Evolutionary conservation across 768 basidiomycete species (phyloP).

Genomic region (Pholiota conissans): DNA sequence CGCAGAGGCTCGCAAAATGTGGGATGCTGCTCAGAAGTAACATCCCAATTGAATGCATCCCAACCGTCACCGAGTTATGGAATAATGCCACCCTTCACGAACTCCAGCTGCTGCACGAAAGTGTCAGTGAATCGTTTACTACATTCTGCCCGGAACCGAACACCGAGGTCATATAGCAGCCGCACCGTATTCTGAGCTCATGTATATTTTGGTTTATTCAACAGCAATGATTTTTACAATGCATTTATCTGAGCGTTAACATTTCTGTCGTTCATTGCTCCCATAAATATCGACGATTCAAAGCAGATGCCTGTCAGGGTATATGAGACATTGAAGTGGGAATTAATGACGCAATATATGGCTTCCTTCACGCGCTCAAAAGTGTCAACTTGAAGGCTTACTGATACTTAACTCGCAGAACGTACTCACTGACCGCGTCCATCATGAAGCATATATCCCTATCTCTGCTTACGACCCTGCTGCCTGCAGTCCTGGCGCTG

Average conservation of each 20-base stretch:
- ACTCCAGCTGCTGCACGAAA: background rate
- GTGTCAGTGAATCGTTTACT: too few relatives aligned
- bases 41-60: background rate
- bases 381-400: slow-evolving; percentile 3
- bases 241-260: background rate
- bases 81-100: background rate
- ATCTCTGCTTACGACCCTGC: background rate
- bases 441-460: slow-evolving; percentile 4
- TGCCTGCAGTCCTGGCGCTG: slow-evolving; percentile 7
- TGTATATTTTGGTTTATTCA: too few relatives aligned
- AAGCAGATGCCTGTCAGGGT: background rate
- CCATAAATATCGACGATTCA: background rate
- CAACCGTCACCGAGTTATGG: background rate
- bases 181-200: too few relatives aligned
- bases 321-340: slow-evolving; percentile 17
- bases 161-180: too few relatives aligned
- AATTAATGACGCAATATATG: slow-evolving; percentile 28
- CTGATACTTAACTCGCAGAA: background rate
- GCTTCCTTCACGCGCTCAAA: slow-evolving; percentile 1
- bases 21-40: slow-evolving; percentile 28
- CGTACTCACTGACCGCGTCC: background rate
- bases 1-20: slow-evolving; percentile 43
- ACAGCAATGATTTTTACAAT: background rate
- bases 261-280: too few relatives aligned
- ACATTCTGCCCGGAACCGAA: too few relatives aligned